Percentiles rank a stretch among this genome's conserved stretches.
Conservation (phyloP, 225 moss, liverwort and hornwort genomes). For the Marchantia paleacea region DNA sequence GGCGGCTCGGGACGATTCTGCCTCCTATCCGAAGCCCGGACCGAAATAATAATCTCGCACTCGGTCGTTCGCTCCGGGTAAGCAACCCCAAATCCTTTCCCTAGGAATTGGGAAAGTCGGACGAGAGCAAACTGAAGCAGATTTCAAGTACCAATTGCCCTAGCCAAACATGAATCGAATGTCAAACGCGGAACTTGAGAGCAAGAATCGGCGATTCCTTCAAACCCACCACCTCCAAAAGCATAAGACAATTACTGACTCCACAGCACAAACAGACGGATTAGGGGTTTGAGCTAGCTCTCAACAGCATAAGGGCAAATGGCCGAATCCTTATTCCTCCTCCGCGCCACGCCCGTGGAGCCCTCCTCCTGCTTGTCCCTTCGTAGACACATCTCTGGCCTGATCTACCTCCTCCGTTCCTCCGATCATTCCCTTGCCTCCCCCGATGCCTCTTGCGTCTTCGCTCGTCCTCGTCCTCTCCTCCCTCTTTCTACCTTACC, state of each 20-base stretch:
- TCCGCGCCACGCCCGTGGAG: constrained; percentile 16
- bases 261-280: constrained; percentile 6
- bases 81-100: not conserved
- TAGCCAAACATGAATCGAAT: not conserved
- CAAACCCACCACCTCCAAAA: constrained; percentile 3
- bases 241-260: not conserved
- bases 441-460: not conserved
- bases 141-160: constrained; percentile 1
- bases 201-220: not conserved
- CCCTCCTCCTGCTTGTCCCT: constrained; percentile 20
- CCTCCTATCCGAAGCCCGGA: not conserved
- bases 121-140: not conserved
- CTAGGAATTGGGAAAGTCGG: not conserved
- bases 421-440: constrained; percentile 17
- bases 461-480: not conserved
- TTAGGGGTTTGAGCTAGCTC: constrained; percentile 12
- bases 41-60: not conserved
- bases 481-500: not conserved
- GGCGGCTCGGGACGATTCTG: not conserved
- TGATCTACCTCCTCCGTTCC: constrained; percentile 30
- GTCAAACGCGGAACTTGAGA: not conserved
- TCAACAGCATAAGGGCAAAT: constrained; percentile 22
- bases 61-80: not conserved
- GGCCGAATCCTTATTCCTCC: constrained; percentile 22
- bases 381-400: constrained; percentile 42